Evolutionary conservation across 2,329 filamentous ascomycete genomes (phyloP).

Genomic region (Pseudogymnoascus sp.): DNA sequence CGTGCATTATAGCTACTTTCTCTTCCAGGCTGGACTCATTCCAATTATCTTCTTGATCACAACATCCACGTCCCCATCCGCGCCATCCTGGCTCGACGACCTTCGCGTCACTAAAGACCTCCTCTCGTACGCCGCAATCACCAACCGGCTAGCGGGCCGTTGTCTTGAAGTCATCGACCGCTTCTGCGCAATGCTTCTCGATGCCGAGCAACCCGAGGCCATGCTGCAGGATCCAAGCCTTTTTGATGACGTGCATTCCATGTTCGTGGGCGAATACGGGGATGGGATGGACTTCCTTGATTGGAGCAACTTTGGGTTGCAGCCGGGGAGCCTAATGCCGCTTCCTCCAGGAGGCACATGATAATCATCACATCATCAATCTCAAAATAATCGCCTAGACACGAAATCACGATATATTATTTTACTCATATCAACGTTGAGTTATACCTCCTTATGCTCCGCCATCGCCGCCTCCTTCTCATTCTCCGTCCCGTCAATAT

Average conservation of each 20-base stretch:
- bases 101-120: constrained; percentile 34
- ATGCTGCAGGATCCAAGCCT: constrained; percentile 32
- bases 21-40: constrained; percentile 38
- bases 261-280: constrained; percentile 31
- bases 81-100: constrained; percentile 18
- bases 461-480: constrained; percentile 13
- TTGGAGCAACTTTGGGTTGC: constrained; percentile 30
- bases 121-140: constrained; percentile 31
- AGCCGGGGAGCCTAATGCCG: not conserved
- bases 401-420: not conserved
- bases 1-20: constrained; percentile 29
- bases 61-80: constrained; percentile 30
- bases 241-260: constrained; percentile 30
- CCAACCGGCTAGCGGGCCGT: constrained; percentile 33
- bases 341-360: not conserved
- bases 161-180: constrained; percentile 34
- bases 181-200: constrained; percentile 30
- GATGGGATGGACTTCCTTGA: constrained; percentile 33
- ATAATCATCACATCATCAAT: not conserved
- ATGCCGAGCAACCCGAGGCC: constrained; percentile 23
- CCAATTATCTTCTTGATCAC: constrained; percentile 37
- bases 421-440: not conserved
- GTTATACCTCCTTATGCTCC: constrained; percentile 11
- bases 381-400: not conserved
- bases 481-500: constrained; percentile 15